Evolutionary conservation across 2,329 filamentous ascomycete species (phyloP).

Genomic region (Pseudocercospora eumusae): DNA sequence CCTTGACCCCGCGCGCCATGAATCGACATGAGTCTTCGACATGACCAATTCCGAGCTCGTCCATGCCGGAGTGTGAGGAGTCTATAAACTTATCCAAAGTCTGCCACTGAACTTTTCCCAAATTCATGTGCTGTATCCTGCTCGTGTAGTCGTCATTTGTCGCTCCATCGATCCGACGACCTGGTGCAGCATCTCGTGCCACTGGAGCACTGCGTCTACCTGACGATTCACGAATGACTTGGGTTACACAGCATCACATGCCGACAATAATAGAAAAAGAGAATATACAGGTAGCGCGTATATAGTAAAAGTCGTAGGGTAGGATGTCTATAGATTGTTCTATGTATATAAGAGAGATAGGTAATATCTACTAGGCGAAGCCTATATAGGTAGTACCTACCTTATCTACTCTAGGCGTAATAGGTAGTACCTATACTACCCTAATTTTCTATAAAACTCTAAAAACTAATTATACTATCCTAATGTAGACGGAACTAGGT

Average conservation of each 20-base stretch:
- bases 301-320: too few species aligned
- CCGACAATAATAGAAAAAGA: too few species aligned
- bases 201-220: not conserved
- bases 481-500: too few species aligned
- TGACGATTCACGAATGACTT: not conserved
- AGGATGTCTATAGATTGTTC: too few species aligned
- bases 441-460: too few species aligned
- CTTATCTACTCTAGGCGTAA: too few species aligned
- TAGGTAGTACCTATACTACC: too few species aligned
- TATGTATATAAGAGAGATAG: too few species aligned
- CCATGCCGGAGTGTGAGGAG: not conserved
- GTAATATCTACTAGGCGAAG: too few species aligned
- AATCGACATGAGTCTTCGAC: not conserved
- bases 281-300: too few species aligned
- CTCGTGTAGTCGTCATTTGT: not conserved
- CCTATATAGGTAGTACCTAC: too few species aligned
- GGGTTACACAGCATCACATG: not conserved
- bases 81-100: not conserved
- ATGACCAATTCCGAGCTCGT: not conserved
- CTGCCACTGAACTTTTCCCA: not conserved
- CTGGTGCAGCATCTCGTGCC: not conserved
- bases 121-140: not conserved
- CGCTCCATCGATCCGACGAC: not conserved
- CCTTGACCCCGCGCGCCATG: slow-evolving; percentile 3
- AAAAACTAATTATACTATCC: too few species aligned